Conservation (phyloP, 2,329 filamentous ascomycete genomes). For the Arthrobotrys megalospora region DNA sequence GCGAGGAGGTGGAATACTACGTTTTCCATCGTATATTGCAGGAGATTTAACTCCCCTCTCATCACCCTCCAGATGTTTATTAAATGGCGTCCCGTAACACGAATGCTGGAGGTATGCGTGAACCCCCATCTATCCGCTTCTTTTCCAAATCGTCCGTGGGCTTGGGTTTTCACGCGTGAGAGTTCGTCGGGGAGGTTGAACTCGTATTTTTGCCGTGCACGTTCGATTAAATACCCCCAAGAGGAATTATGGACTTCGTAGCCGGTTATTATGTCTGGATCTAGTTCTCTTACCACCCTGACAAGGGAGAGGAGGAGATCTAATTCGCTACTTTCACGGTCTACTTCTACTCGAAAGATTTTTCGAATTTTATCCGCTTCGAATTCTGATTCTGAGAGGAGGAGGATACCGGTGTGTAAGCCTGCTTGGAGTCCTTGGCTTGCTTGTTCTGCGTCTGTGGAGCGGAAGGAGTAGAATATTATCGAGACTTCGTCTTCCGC, state of each 20-base stretch:
- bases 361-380: constrained; percentile 76
- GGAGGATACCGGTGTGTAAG: constrained; percentile 79
- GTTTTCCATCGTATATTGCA: constrained; percentile 97
- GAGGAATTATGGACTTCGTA: constrained; percentile 95
- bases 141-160: constrained; percentile 86
- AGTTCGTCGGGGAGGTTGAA: constrained; percentile 93
- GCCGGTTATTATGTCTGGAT: constrained; percentile 93
- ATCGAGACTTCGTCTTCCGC: constrained; percentile 89
- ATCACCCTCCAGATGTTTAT: constrained; percentile 98
- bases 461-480: constrained; percentile 90
- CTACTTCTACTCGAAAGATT: constrained; percentile 76
- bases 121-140: constrained; percentile 93
- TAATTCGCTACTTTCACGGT: constrained; percentile 83
- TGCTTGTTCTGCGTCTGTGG: constrained; percentile 76
- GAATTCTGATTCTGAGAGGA: constrained; percentile 76
- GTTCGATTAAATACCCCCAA: constrained; percentile 96
- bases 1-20: constrained; percentile 93
- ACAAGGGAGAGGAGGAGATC: constrained; percentile 89
- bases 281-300: constrained; percentile 84
- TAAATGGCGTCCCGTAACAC: constrained; percentile 93
- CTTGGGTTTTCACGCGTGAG: constrained; percentile 87
- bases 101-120: constrained; percentile 91
- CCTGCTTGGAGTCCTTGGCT: constrained; percentile 70
- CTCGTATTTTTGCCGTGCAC: constrained; percentile 84
- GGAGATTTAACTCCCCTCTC: constrained; percentile 88